Evolutionary conservation across 2,329 filamentous ascomycete species (phyloP), one percentile per base, ranked within the genome.

Genomic region (Tolypocladium ovalisporum): DNA sequence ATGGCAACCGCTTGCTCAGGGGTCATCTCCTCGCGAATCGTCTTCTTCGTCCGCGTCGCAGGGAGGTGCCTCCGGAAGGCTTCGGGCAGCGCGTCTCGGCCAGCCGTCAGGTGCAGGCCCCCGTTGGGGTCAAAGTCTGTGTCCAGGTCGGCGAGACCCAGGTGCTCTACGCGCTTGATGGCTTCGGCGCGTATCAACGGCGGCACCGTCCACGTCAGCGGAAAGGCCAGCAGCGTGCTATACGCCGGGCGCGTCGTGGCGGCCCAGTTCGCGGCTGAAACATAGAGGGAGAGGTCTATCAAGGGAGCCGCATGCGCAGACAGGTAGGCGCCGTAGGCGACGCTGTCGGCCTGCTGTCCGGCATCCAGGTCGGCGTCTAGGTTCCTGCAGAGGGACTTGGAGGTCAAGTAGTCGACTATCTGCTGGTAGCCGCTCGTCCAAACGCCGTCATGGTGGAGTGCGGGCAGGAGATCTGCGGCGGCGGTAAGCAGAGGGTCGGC

Each of bases 181-280:
- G 92, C 91, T 40, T 83, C 79, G 13, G 84, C 77, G 54, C 91
- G 88, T 56, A 90, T 77, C 57, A 83, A 77, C 0, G 88, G 85
- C 2, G 92, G 92, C 6, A 95, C 78, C 47, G 88, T 88, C 83
- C 94, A 99, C 65, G 92, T 92, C 61, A 91, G 80, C 22, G 94
- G 91, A 78, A 94, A 96, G 44, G 88, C 83, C 42, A 97, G 82
- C 57, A 97, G 81, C 7, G 78, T 75, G 62, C 86, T 90, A 74
- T 91, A 96, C 40, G 90, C 87, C 2, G 90, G 89, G 19, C 90
- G 85, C 4, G 91, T 96, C 54, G 81, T 76, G 49, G 80, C 76
- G 57, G 85, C 79, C 81, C 94, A 99, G 75, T 97, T 97, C 62
- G 90, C 84, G 58, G 87, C 89, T 36, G 91, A 94, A 61, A 94